Percentiles rank a stretch among this genome's conserved stretches.
phyloP scores from a whole-genome alignment of 805 yeast genomes.

The Candida nemodendra region DNA sequence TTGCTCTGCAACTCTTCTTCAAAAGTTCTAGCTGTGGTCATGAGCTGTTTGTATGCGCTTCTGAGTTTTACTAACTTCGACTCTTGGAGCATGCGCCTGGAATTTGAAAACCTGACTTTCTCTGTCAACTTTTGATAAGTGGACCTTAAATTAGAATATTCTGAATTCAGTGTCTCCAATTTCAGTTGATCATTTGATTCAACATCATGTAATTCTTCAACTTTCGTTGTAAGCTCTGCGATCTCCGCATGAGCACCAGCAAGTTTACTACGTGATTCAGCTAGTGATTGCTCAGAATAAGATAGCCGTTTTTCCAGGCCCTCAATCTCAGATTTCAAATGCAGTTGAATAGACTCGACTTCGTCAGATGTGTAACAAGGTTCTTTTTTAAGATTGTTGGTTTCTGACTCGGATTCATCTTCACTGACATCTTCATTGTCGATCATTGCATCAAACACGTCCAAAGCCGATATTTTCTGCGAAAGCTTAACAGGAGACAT shows the following conservation, averaged over 20 bases:
- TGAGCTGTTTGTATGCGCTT: slow-evolving; percentile 17
- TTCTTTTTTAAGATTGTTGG: slow-evolving; percentile 16
- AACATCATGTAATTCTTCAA: slow-evolving; percentile 10
- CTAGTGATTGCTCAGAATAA: slow-evolving; percentile 8
- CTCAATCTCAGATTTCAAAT: slow-evolving; percentile 12
- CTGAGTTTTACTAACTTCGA: slow-evolving; percentile 20
- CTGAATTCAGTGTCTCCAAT: slow-evolving; percentile 17
- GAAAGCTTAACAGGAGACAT: slow-evolving; percentile 28
- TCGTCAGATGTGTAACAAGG: slow-evolving; percentile 18
- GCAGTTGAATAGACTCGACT: slow-evolving; percentile 21
- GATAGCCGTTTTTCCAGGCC: slow-evolving; percentile 11
- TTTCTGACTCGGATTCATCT: slow-evolving; percentile 5
- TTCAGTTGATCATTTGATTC: slow-evolving; percentile 15
- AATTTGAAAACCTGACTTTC: slow-evolving; percentile 10
- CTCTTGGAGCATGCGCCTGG: slow-evolving; percentile 12
- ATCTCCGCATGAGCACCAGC: slow-evolving; percentile 3
- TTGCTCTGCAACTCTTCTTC: slow-evolving; percentile 16
- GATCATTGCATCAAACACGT: slow-evolving; percentile 21
- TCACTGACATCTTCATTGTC: slow-evolving; percentile 21
- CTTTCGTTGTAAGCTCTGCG: slow-evolving; percentile 1
- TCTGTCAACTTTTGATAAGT: slow-evolving; percentile 10
- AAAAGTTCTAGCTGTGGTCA: slow-evolving; percentile 20
- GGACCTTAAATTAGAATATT: slow-evolving; percentile 19
- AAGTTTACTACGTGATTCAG: slow-evolving; percentile 12
- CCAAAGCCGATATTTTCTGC: slow-evolving; percentile 18